These are phyloP conservation scores for Fusarium sp. DNA, from an alignment of 2,329 filamentous ascomycete genomes.

Conservation along the genomic window DNA sequence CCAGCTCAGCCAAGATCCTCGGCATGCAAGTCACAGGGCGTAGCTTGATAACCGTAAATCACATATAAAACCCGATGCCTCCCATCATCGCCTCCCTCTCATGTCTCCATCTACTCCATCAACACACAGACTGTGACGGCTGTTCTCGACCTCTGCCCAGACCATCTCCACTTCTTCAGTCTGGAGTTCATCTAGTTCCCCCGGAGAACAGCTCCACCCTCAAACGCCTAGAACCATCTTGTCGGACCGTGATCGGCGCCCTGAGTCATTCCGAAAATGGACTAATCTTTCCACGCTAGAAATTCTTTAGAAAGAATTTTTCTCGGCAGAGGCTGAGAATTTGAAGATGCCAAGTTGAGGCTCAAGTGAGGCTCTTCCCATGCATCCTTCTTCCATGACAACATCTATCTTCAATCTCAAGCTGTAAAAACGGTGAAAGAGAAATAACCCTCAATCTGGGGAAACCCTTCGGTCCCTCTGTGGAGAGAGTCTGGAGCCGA, in stretches of 20 bases:
- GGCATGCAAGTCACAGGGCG: not conserved
- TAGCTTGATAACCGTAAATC: not conserved
- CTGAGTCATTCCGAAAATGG: slow-evolving; percentile 1
- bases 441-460: not conserved
- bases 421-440: not conserved
- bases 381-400: not conserved
- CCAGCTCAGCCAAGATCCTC: not conserved
- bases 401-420: not conserved
- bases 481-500: slow-evolving; percentile 26
- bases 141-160: not conserved
- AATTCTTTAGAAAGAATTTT: slow-evolving; percentile 18
- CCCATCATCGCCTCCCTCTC: not conserved
- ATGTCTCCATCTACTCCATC: not conserved
- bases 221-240: not conserved
- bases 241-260: slow-evolving; percentile 30
- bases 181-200: slow-evolving; percentile 25
- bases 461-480: not conserved
- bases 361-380: slow-evolving; percentile 6
- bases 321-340: slow-evolving; percentile 20
- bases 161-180: not conserved
- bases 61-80: not conserved
- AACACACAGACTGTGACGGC: not conserved
- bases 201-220: slow-evolving; percentile 7
- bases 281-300: slow-evolving; percentile 13
- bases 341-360: slow-evolving; percentile 1